These are phyloP conservation scores for Leccinum obscurum DNA, from an alignment of 768 basidiomycete genomes.

Conservation along the genomic window DNA sequence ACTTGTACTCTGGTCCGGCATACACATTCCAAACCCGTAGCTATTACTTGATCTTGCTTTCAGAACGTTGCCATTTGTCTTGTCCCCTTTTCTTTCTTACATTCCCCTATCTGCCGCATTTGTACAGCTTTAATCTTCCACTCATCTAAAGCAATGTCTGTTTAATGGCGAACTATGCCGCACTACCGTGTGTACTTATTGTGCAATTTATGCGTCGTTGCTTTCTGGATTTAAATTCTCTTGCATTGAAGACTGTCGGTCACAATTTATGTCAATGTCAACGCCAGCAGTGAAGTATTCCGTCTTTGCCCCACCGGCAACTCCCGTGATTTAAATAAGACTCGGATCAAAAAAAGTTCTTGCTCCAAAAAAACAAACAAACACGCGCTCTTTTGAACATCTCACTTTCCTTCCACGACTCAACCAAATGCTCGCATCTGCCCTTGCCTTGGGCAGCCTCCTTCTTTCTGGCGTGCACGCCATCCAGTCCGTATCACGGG, in stretches of 20 bases:
- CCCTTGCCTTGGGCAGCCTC: constrained; percentile 40
- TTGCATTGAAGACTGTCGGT: not conserved
- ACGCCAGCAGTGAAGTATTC: not conserved
- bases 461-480: constrained; percentile 58
- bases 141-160: constrained; percentile 43
- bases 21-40: constrained; percentile 42
- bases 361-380: not conserved
- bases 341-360: not conserved
- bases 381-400: constrained; percentile 1
- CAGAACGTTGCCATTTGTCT: constrained; percentile 31
- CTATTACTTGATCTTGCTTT: constrained; percentile 38
- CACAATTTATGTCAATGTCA: not conserved
- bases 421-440: constrained; percentile 27
- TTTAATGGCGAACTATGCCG: constrained; percentile 38
- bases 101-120: constrained; percentile 46
- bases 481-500: constrained; percentile 64
- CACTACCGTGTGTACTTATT: constrained; percentile 41
- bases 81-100: constrained; percentile 24
- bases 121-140: constrained; percentile 28
- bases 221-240: constrained; percentile 10
- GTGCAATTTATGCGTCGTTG: constrained; percentile 39
- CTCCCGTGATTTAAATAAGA: not conserved
- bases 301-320: not conserved
- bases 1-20: constrained; percentile 73
- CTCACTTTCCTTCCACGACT: constrained; percentile 7